phyloP scores from a whole-genome alignment of 345 rosid genomes.

The Dipteronia dyeriana region DNA sequence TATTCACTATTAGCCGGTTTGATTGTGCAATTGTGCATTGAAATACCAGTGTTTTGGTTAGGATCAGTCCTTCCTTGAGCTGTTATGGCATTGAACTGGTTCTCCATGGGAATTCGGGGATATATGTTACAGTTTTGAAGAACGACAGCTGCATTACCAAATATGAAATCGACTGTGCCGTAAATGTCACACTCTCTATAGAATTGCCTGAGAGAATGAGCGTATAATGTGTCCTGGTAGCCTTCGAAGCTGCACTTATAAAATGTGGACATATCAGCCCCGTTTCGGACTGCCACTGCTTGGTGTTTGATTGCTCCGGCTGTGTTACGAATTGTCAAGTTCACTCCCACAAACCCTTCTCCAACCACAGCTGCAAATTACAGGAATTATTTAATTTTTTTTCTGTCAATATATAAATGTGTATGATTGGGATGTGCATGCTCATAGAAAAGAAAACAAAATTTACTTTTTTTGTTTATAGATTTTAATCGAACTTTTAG shows the following conservation, averaged over 20 bases:
- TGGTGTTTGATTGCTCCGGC: conserved; percentile 38
- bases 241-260: conserved; percentile 34
- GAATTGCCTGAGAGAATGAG: conserved; percentile 43
- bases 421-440: too few relatives aligned
- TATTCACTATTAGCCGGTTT: conserved; percentile 20
- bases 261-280: conserved; percentile 32
- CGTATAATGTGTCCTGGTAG: conserved; percentile 40
- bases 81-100: conserved; percentile 35
- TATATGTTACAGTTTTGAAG: conserved; percentile 33
- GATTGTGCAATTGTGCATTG: conserved; percentile 35
- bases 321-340: conserved; percentile 38
- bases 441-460: too few relatives aligned
- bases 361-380: conserved; percentile 30
- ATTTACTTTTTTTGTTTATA: too few relatives aligned
- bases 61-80: conserved; percentile 43
- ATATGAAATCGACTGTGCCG: conserved; percentile 43
- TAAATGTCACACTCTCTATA: conserved; percentile 36
- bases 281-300: conserved; percentile 40
- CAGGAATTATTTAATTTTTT: not conserved
- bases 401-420: not conserved
- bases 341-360: conserved; percentile 38
- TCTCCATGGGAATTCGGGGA: conserved; percentile 25
- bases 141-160: conserved; percentile 41
- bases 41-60: conserved; percentile 46
- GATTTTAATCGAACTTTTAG: too few relatives aligned